Evolutionary conservation across 805 yeast species (phyloP), one percentile per base, ranked within the genome.

Genomic region (Blastobotrys peoriensis): DNA sequence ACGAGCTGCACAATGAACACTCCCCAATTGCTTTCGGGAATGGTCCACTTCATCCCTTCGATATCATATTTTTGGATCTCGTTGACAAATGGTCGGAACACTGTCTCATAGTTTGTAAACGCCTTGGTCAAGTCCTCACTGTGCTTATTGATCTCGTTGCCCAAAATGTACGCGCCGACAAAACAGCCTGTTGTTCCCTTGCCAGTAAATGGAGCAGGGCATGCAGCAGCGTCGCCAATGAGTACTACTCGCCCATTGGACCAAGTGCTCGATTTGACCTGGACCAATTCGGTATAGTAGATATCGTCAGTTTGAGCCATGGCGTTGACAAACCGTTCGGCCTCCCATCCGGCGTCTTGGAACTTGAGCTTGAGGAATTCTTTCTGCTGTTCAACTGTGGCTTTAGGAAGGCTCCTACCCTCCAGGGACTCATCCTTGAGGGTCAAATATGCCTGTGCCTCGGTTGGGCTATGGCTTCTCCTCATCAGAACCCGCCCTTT

Each of bases 201-300:
- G 4, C 19, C 37, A 4, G 37, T 34, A 4, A 30, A 30, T 6
- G 21, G 4, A 34, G 19, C 4, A 15, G 37, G 37, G 18, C 37
- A 34, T 13, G 16, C 5, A 4, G 19, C 37, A 4, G 37, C 37
- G 19, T 34, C 37, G 18, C 37, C 37, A 4, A 18, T 4, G 4
- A 34, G 19, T 17, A 34, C 37, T 4, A 34, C 37, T 4, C 37
- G 37, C 21, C 37, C 37, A 5, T 34, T 15, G 10, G 37, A 34
- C 19, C 6, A 34, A 10, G 37, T 17, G 21, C 10, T n/a, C 10
- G 18, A 8, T 13, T 34, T 34, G 18, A 34, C 37, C 21, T 16
- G 37, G 15, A 15, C 37, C 6, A 34, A 21, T n/a, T 18, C 18
- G 21, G 16, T 13, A 21, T 4, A 34, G 37, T 34, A 34, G 18